Evolutionary conservation across 2,329 filamentous ascomycete species (phyloP), one percentile per base, ranked within the genome.

Genomic region (Monilinia fructicola): DNA sequence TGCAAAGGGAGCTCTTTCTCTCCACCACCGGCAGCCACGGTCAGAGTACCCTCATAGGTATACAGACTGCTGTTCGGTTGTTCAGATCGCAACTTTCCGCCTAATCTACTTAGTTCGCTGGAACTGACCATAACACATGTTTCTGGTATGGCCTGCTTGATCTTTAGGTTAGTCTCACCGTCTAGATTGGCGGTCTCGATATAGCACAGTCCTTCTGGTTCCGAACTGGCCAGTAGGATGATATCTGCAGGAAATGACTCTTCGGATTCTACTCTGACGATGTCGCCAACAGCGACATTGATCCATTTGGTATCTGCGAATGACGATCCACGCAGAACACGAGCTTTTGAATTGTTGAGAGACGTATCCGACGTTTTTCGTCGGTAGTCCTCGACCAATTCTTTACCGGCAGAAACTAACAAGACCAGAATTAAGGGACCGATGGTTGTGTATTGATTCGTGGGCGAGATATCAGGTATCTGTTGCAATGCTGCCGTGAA

Each of bases 21-120:
- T 46, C 93, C 92, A 23, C 93, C 93, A 54, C 93, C 93, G 55
- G 90, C 85, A 74, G 94, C 88, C 84, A 98, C 90, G 0, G 93
- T 98, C 77, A 99, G 78, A 0, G 94, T 97, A 50, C 93, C 95
- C 79, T 99, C 96, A 77, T 98, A 99, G 0, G 95, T 99, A 79
- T 99, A 99, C 46, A 99, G 82, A 78, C 93, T 98, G 81, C 93
- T 97, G 82, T 99, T 99, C 28, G 95, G 95, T 77, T 98, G 95
- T 79, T 99, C 95, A 1, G 94, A 98, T 73, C 92, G 90, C 73
- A 99, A 83, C 69, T 90, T 90, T 40, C 95, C 95, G 56, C 91
- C 91, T 4, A 99, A 81, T 69, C 94, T 85, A 75, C 92, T 92
- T 69, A 99, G 82, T 74, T 98, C 94, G 70, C 85, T 88, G 23